These are phyloP conservation scores for Chlamydomonas applanata DNA, from an alignment of 139 green algal genomes.

Conservation along the genomic window DNA sequence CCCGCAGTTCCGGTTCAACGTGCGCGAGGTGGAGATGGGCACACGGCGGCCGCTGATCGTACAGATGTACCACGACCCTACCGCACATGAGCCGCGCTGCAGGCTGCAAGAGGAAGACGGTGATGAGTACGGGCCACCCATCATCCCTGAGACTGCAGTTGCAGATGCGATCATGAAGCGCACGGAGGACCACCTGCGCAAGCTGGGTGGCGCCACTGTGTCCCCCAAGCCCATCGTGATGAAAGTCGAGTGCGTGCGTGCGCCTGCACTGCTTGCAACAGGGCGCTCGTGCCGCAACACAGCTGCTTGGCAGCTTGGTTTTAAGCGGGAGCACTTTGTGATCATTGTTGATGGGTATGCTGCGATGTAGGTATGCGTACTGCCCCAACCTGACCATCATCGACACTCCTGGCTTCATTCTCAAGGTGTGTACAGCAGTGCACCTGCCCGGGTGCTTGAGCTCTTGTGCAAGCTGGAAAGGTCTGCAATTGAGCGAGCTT, in stretches of 20 bases:
- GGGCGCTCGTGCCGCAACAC: not conserved
- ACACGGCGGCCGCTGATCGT: constrained; percentile 82
- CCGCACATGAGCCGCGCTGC: constrained; percentile 70
- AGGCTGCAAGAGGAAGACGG: constrained; percentile 85
- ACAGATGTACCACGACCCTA: constrained; percentile 81
- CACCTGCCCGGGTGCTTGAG: too few relatives aligned
- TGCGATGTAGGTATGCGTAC: constrained; percentile 49
- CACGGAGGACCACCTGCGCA: constrained; percentile 78
- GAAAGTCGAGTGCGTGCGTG: constrained; percentile 64
- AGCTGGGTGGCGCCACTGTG: constrained; percentile 68
- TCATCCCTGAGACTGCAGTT: constrained; percentile 72
- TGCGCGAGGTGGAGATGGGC: constrained; percentile 90
- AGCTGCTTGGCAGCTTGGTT: not conserved
- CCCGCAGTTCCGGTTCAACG: constrained; percentile 85
- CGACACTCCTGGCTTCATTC: constrained; percentile 92
- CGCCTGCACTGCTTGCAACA: too few relatives aligned
- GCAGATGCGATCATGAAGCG: constrained; percentile 75
- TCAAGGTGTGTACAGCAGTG: too few relatives aligned
- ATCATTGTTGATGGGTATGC: too few relatives aligned
- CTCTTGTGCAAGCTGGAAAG: too few relatives aligned
- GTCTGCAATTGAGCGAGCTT: too few relatives aligned
- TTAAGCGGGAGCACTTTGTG: too few relatives aligned
- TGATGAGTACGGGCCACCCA: constrained; percentile 51
- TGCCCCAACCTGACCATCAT: constrained; percentile 91
- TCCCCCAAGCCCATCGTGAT: constrained; percentile 81